phyloP scores from a whole-genome alignment of 805 yeast genomes.

The Yarrowia sp. region DNA sequence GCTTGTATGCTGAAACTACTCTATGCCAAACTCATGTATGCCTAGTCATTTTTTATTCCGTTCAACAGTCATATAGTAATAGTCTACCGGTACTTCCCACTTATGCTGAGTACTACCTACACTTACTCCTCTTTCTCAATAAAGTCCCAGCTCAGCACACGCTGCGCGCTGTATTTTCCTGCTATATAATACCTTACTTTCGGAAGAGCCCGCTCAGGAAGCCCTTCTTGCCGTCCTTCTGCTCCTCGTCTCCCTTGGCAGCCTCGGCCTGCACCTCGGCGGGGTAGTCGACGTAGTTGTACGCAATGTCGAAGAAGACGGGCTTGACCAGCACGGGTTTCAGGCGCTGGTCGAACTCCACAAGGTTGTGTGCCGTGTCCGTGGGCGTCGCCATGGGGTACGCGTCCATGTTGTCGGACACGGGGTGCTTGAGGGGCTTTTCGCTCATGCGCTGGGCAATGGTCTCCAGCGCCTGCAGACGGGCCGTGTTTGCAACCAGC shows the following conservation, averaged over 20 bases:
- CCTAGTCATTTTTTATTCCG: too few relatives aligned
- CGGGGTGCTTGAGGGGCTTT: slow-evolving; percentile 32
- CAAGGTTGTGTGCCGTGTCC: slow-evolving; percentile 35
- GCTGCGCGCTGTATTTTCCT: neutral
- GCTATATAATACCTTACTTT: neutral
- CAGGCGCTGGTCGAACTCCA: slow-evolving; percentile 42
- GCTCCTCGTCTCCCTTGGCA: neutral
- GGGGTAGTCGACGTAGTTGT: slow-evolving; percentile 63
- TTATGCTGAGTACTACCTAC: too few relatives aligned
- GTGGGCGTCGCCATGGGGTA: slow-evolving; percentile 41
- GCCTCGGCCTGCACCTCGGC: slow-evolving; percentile 25
- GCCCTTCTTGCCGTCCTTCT: neutral
- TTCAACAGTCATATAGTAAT: too few relatives aligned
- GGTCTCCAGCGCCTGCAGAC: slow-evolving; percentile 20
- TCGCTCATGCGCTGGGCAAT: slow-evolving; percentile 6
- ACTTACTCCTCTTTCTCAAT: too few relatives aligned
- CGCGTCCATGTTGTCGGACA: slow-evolving; percentile 48
- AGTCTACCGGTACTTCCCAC: too few relatives aligned
- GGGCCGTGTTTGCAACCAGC: neutral
- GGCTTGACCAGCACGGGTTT: slow-evolving; percentile 77
- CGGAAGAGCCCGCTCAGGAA: neutral
- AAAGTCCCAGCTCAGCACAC: neutral
- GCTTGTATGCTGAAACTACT: too few relatives aligned
- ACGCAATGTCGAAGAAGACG: slow-evolving; percentile 86
- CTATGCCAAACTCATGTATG: too few relatives aligned